Evolutionary conservation across 1,284 basidiomycete genomes (phyloP), one percentile per base, ranked within the genome.

Genomic region (Marasmius fiardii): DNA sequence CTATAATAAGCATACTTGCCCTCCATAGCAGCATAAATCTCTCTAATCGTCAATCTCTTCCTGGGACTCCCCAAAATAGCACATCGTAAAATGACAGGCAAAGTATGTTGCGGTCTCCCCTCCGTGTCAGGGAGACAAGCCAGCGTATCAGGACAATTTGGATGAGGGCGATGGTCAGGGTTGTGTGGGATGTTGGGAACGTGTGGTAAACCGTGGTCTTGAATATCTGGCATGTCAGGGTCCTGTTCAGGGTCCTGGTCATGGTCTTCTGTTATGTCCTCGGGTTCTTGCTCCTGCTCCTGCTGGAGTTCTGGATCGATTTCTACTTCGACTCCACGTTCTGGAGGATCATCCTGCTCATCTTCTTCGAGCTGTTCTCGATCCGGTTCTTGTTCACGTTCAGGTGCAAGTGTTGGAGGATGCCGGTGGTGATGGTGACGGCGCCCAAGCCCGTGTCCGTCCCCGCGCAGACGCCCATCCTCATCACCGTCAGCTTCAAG

Each of bases 11-110:
- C 78, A 64, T 91, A 91, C 69, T 91, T 91, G 41, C 79, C 77
- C 72, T 91, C 89, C 86, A 91, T 91, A 11, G 86, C 85, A 8
- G 86, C 85, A 63, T 91, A 91, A 55, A 91, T 91, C 63, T 90
- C 88, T 51, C 89, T 77, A 62, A 91, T 90, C 16, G 88, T 91
- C 26, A 91, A 73, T n/a, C 86, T 80, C 64, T 84, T 82, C 61
- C 82, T 81, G 7, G 82, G 76, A 66, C 86, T 88, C 37, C 88
- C 89, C 52, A 91, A 74, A 62, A 91, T 91, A 31, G 88, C 86
- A 65, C 89, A 91, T 37, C 88, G 83, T 52, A 91, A 74, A 64
- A 91, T 91, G 56, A 91, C 84, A 35, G 88, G 89, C 44, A 91
- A 79, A 5, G 89, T 91, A 64, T 91, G 88, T 60, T 90, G 87